Conservation (phyloP, 441 rosid species). For the Viola pubescens region DNA sequence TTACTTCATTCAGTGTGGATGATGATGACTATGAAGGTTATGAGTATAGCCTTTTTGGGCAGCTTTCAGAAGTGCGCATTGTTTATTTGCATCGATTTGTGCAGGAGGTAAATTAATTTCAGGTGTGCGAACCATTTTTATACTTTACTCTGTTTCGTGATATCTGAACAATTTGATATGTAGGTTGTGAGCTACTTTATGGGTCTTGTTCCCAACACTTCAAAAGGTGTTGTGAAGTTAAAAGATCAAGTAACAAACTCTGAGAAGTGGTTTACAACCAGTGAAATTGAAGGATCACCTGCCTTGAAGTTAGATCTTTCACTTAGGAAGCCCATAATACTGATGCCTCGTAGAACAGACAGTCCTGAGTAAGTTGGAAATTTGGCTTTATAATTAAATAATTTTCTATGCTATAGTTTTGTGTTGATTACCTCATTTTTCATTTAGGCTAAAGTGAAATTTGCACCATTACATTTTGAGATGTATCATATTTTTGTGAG, state of each 20-base stretch:
- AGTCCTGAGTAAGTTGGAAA: conserved; percentile 76
- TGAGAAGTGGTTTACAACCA: conserved; percentile 83
- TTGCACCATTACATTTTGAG: no score
- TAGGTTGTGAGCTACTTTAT: conserved; percentile 79
- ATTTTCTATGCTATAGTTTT: not conserved
- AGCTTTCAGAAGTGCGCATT: conserved; percentile 96
- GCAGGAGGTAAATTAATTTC: conserved; percentile 69
- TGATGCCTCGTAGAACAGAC: conserved; percentile 91
- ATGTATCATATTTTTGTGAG: no score
- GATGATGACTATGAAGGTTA: conserved; percentile 92
- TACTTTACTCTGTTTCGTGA: conserved; percentile 24
- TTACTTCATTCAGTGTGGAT: conserved; percentile 73
- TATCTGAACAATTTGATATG: conserved; percentile 24
- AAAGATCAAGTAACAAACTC: conserved; percentile 85
- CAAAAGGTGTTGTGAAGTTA: conserved; percentile 64
- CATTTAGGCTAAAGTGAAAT: no score
- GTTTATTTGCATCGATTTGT: conserved; percentile 95
- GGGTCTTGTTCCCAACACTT: conserved; percentile 81
- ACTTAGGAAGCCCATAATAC: conserved; percentile 83
- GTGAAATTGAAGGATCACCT: conserved; percentile 96
- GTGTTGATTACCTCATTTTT: no score
- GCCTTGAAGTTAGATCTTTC: conserved; percentile 91
- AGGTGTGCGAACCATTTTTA: conserved; percentile 14
- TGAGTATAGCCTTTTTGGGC: conserved; percentile 81
- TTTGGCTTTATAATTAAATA: conserved; percentile 10